These are phyloP conservation scores for Hygrophila difformis DNA, from an alignment of 257 asterid species.

Conservation along the genomic window DNA sequence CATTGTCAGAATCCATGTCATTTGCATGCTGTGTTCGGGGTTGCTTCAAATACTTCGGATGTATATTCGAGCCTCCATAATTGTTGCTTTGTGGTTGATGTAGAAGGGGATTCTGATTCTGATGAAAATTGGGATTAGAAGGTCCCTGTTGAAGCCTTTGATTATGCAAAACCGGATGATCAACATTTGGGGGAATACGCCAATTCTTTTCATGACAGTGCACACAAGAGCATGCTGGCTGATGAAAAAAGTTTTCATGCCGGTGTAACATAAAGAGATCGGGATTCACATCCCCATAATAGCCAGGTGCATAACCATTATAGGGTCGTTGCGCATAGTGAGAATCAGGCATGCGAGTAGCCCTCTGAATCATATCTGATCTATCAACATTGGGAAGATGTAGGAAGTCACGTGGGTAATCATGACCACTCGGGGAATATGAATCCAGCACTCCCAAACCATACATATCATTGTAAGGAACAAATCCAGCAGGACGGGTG, in stretches of 20 bases:
- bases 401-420: slow-evolving; percentile 29
- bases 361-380: slow-evolving; percentile 42
- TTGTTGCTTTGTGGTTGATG: slow-evolving; percentile 28
- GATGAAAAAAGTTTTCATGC: slow-evolving; percentile 63
- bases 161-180: slow-evolving; percentile 27
- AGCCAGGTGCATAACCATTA: slow-evolving; percentile 43
- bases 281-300: slow-evolving; percentile 31
- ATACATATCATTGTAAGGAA: slow-evolving; percentile 34
- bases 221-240: slow-evolving; percentile 73
- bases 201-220: slow-evolving; percentile 46
- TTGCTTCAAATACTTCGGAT: slow-evolving; percentile 28
- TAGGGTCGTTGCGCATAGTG: slow-evolving; percentile 36
- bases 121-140: slow-evolving; percentile 27
- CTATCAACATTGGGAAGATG: slow-evolving; percentile 33
- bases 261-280: slow-evolving; percentile 48
- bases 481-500: slow-evolving; percentile 23
- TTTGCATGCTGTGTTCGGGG: slow-evolving; percentile 37
- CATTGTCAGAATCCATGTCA: slow-evolving; percentile 40
- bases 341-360: slow-evolving; percentile 32
- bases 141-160: slow-evolving; percentile 38
- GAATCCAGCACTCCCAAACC: slow-evolving; percentile 35
- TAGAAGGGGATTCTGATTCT: slow-evolving; percentile 22
- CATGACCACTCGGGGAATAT: slow-evolving; percentile 27
- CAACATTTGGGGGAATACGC: slow-evolving; percentile 44
- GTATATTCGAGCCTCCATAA: slow-evolving; percentile 29